Base-by-base conservation (phyloP, 140 eudicot genomes). In the Senecio squalidus region DNA sequence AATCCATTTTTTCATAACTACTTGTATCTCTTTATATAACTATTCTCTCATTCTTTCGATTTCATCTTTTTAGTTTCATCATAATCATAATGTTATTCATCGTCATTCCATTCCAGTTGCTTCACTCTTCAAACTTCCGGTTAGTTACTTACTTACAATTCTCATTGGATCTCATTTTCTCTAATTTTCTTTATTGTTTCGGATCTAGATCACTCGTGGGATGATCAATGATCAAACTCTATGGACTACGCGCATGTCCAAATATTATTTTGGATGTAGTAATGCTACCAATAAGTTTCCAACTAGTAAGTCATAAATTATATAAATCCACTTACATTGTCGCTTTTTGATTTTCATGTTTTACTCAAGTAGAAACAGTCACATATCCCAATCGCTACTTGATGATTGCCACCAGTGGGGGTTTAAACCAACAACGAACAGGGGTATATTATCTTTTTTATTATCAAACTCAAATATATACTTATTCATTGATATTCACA, bases 391-490 rank as follows among this genome's bases (percentile, higher is more conserved):
- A 86, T 72, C 74, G 95, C 18, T 91, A 83, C 78, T 77, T 91
- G 75, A 34, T 63, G 48, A 86, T 91, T 71, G 94, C 85, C 14
- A 83, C 95, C 15, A 90, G 97, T 74, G 97, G 95, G 22, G 97
- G 97, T 38, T 65, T 91, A 74, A 91, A 91, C 69, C 98, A 91
- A 62, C 98, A 91, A 73, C 69, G 98, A 74, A 91, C 95, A 14
- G 98, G 98, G 85, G 98, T 91, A 79, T 36, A 44, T 56, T 20
- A 18, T 52, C 40, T 10, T 43, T 26, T 18, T 8, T 41, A 2
- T 3, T 1, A 11, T 13, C 0, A 13, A 15, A 15, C 48, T 15
- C 8, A 41, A 13, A 43, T 43, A 16, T 0, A 55, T 24, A 5
- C 0, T 9, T 33, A 17, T 27, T 3, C 17, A 25, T 53, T 16